These are phyloP conservation scores for Rhizopus microsporus DNA, from an alignment of 371 early-diverging fungal species.

Conservation along the genomic window DNA sequence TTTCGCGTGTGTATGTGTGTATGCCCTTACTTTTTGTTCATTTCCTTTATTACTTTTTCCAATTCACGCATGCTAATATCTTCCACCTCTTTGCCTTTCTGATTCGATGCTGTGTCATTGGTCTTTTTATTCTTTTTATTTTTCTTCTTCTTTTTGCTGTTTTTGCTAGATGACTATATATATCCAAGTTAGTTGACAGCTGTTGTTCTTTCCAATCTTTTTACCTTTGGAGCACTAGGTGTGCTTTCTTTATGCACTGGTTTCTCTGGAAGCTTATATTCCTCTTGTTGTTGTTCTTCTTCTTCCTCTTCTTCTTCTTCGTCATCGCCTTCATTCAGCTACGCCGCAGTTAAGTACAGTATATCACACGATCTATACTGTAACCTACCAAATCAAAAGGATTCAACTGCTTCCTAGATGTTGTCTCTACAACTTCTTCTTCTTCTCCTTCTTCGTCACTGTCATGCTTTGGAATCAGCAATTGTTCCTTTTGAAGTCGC, in stretches of 20 bases:
- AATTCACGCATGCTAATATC: slow-evolving; percentile 67
- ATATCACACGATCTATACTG: background rate
- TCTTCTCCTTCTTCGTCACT: slow-evolving; percentile 38
- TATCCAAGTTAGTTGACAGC: background rate
- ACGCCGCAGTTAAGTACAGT: background rate
- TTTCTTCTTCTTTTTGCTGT: slow-evolving; percentile 34
- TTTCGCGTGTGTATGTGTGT: too few species aligned
- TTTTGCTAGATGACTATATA: slow-evolving; percentile 24
- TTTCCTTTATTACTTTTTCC: slow-evolving; percentile 57
- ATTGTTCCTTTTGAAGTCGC: slow-evolving; percentile 40
- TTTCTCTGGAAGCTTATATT: background rate
- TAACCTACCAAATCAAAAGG: slow-evolving; percentile 68
- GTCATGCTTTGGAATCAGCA: slow-evolving; percentile 6
- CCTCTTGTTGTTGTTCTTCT: slow-evolving; percentile 14
- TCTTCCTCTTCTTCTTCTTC: slow-evolving; percentile 30
- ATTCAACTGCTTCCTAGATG: slow-evolving; percentile 39
- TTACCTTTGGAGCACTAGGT: background rate
- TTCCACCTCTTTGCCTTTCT: slow-evolving; percentile 35
- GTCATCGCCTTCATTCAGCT: slow-evolving; percentile 44
- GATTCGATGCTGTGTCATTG: slow-evolving; percentile 26
- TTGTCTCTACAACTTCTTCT: slow-evolving; percentile 28
- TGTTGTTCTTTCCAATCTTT: background rate
- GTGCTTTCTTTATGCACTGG: background rate
- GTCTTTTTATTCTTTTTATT: slow-evolving; percentile 58
- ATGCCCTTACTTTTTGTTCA: slow-evolving; percentile 49